phyloP scores from a whole-genome alignment of 1,139 yeast species.

The Ogataea hybrid region DNA sequence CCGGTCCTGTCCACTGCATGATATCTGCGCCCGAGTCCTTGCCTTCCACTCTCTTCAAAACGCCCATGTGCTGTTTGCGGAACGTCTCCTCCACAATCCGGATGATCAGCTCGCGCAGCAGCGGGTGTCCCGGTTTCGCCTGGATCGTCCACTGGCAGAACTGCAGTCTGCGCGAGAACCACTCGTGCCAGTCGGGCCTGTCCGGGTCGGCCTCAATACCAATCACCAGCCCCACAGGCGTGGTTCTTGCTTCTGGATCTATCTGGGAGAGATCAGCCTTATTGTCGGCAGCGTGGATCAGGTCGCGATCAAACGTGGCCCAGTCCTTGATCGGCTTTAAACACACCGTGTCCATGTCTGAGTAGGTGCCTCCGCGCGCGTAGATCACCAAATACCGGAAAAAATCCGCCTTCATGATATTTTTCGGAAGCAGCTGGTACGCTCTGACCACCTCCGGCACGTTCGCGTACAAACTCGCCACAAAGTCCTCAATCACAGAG shows the following conservation, averaged over 20 bases:
- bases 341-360: slow-evolving; percentile 68
- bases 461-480: slow-evolving; percentile 46
- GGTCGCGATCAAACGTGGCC: slow-evolving; percentile 29
- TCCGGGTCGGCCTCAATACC: slow-evolving; percentile 83
- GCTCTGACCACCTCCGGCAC: slow-evolving; percentile 68
- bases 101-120: slow-evolving; percentile 65
- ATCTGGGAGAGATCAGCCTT: slow-evolving; percentile 7
- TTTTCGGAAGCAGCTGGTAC: slow-evolving; percentile 59
- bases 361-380: slow-evolving; percentile 75
- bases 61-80: slow-evolving; percentile 34
- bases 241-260: slow-evolving; percentile 23
- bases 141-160: slow-evolving; percentile 83
- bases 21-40: slow-evolving; percentile 57
- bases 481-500: slow-evolving; percentile 26
- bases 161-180: slow-evolving; percentile 73
- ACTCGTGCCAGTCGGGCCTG: slow-evolving; percentile 68
- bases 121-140: slow-evolving; percentile 69
- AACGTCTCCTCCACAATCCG: slow-evolving; percentile 62
- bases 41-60: slow-evolving; percentile 35
- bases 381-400: slow-evolving; percentile 68
- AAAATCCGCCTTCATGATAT: slow-evolving; percentile 70
- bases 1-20: slow-evolving; percentile 86
- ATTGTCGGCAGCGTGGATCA: slow-evolving; percentile 6
- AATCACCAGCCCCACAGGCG: slow-evolving; percentile 61
- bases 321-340: slow-evolving; percentile 50